Conservation (phyloP, 371 early-diverging fungal species). For the Mortierella sp. region DNA sequence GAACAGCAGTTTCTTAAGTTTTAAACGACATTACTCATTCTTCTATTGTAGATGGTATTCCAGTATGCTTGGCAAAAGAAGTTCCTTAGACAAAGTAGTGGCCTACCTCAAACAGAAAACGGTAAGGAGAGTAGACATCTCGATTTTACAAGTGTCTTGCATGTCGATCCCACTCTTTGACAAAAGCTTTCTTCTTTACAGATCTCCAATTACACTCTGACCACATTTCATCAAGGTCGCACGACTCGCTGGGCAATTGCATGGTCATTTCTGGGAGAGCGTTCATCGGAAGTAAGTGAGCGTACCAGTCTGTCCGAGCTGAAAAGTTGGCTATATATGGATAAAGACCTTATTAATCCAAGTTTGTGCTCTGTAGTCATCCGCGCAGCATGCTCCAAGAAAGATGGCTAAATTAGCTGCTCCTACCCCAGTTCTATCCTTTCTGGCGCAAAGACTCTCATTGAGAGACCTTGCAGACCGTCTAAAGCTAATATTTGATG, state of each 20-base stretch:
- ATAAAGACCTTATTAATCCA: neutral
- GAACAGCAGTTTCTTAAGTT: too few species aligned
- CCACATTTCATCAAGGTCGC: slow-evolving; percentile 43
- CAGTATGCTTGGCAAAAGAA: slow-evolving; percentile 45
- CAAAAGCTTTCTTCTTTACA: neutral
- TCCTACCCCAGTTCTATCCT: slow-evolving; percentile 22
- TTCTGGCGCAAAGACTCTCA: neutral
- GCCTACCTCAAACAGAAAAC: slow-evolving; percentile 22
- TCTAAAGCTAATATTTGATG: slow-evolving; percentile 4
- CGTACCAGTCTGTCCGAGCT: neutral
- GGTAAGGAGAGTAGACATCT: slow-evolving; percentile 4
- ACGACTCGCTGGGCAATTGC: slow-evolving; percentile 43
- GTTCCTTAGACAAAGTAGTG: slow-evolving; percentile 23
- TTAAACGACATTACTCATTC: too few species aligned
- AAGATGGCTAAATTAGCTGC: slow-evolving; percentile 36
- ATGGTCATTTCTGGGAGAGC: slow-evolving; percentile 41
- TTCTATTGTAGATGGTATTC: slow-evolving; percentile 42
- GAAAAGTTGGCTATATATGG: too few species aligned
- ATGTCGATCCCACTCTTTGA: neutral
- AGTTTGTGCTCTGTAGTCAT: slow-evolving; percentile 14
- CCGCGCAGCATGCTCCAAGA: slow-evolving; percentile 20
- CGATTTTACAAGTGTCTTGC: neutral
- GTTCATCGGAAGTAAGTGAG: slow-evolving; percentile 23
- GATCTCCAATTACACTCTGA: slow-evolving; percentile 38
- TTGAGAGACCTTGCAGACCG: neutral